These are phyloP conservation scores for Paecilomyces dactylethromorphus DNA, from an alignment of 2,329 filamentous ascomycete genomes.

Conservation along the genomic window DNA sequence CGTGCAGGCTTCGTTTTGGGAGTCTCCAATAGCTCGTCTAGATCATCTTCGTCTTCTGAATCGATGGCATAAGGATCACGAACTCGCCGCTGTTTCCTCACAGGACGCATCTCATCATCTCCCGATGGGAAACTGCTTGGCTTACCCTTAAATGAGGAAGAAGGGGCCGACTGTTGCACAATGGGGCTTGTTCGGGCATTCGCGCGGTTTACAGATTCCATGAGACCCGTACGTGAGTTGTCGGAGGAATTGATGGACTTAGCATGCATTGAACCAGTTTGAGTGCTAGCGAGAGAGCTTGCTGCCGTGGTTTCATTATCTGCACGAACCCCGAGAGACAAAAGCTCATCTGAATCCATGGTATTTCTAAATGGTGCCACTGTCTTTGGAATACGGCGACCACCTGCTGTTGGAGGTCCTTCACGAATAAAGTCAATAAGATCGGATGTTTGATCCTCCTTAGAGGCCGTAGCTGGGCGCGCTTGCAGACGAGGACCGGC, in stretches of 20 bases:
- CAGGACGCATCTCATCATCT: conserved; percentile 48
- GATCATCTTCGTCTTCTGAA: conserved; percentile 60
- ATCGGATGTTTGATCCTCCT: conserved; percentile 67
- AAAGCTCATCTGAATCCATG: conserved; percentile 73
- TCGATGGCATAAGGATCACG: conserved; percentile 94
- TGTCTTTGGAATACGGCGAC: conserved; percentile 70
- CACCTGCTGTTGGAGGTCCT: conserved; percentile 61
- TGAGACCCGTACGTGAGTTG: conserved; percentile 68
- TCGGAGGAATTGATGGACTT: conserved; percentile 56
- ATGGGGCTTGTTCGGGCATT: conserved; percentile 17
- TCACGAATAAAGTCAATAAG: conserved; percentile 93
- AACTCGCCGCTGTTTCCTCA: conserved; percentile 68
- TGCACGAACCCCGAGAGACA: conserved; percentile 23
- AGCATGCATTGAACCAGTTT: conserved; percentile 46
- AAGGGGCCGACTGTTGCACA: conserved; percentile 9
- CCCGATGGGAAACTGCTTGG: conserved; percentile 10
- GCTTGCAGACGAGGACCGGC: conserved; percentile 55
- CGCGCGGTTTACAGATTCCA: conserved; percentile 36
- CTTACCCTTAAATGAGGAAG: background rate
- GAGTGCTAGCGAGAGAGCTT: conserved; percentile 34
- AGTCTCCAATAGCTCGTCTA: conserved; percentile 48
- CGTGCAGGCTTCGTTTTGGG: conserved; percentile 23
- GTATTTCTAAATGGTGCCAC: conserved; percentile 80
- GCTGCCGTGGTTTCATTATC: conserved; percentile 21
- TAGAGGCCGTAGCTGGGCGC: conserved; percentile 61